These are phyloP conservation scores for Zasmidium citrigriseum DNA, from an alignment of 2,329 filamentous ascomycete species.

Conservation along the genomic window DNA sequence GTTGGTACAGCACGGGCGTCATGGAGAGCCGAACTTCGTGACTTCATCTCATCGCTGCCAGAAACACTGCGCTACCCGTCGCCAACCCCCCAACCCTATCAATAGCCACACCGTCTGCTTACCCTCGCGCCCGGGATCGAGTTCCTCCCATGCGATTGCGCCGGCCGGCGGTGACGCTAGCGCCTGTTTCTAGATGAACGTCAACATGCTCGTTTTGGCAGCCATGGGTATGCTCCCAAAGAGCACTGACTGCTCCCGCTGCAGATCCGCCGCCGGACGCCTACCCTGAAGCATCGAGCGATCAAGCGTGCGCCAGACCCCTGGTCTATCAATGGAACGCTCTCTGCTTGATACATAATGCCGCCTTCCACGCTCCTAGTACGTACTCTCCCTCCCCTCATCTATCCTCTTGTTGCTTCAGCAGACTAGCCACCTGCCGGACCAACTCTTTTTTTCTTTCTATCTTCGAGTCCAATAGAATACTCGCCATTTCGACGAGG, in stretches of 20 bases:
- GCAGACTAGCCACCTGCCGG: slow-evolving; percentile 38
- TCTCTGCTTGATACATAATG: slow-evolving; percentile 26
- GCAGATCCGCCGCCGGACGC: slow-evolving; percentile 24
- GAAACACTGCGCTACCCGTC: slow-evolving; percentile 20
- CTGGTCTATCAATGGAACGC: slow-evolving; percentile 22
- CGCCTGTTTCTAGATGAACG: slow-evolving; percentile 20
- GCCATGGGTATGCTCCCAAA: slow-evolving; percentile 21
- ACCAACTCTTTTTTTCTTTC: slow-evolving; percentile 24
- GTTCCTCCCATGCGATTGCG: slow-evolving; percentile 18
- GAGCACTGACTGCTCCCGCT: slow-evolving; percentile 20
- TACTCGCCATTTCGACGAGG: slow-evolving; percentile 2
- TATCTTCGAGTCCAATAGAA: slow-evolving; percentile 14
- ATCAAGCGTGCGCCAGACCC: slow-evolving; percentile 23
- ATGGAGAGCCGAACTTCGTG: slow-evolving; percentile 32
- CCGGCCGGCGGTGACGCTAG: slow-evolving; percentile 23
- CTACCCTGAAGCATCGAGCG: slow-evolving; percentile 24
- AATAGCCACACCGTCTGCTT: slow-evolving; percentile 26
- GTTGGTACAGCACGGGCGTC: slow-evolving; percentile 20
- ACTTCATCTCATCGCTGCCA: slow-evolving; percentile 24
- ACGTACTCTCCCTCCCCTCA: slow-evolving; percentile 9
- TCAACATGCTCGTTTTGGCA: slow-evolving; percentile 27
- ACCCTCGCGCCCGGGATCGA: slow-evolving; percentile 17
- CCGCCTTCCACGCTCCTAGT: slow-evolving; percentile 10
- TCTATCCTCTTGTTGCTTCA: slow-evolving; percentile 17
- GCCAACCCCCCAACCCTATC: slow-evolving; percentile 20